A percentile compares a stretch with the other conserved stretches of the same genome.
These are phyloP conservation scores for Peronospora belbahrii DNA, from an alignment of 352 stramenopile genomes.

Conservation along the genomic window DNA sequence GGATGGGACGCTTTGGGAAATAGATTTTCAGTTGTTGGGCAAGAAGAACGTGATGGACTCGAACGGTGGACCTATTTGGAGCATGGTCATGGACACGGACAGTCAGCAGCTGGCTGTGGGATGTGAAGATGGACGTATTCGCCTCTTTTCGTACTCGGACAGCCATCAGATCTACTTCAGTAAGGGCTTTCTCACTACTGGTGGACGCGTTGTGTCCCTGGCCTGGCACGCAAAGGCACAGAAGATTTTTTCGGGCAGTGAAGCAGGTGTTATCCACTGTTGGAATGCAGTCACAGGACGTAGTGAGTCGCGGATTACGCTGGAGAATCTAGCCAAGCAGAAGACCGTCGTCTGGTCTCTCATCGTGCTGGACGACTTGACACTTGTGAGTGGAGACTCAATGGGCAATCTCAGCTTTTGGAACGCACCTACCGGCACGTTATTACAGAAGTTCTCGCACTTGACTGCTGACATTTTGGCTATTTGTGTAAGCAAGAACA, in stretches of 20 bases:
- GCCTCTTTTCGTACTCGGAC: conserved; percentile 74
- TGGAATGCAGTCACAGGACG: conserved; percentile 73
- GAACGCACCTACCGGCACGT: conserved; percentile 86
- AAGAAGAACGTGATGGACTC: conserved; percentile 80
- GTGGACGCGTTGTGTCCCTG: conserved; percentile 71
- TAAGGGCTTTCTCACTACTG: conserved; percentile 76
- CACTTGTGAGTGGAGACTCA: conserved; percentile 90
- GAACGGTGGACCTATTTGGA: conserved; percentile 86
- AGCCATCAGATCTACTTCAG: conserved; percentile 70
- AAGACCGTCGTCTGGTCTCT: conserved; percentile 87
- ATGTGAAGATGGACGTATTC: conserved; percentile 87
- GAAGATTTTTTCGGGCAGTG: conserved; percentile 80
- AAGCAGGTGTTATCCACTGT: conserved; percentile 83
- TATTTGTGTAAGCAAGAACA: conserved; percentile 72
- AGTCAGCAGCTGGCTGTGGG: conserved; percentile 67
- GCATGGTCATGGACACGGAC: conserved; percentile 63
- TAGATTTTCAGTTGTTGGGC: conserved; percentile 61
- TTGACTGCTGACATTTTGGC: conserved; percentile 87
- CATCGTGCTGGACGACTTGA: conserved; percentile 84
- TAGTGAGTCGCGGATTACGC: conserved; percentile 79
- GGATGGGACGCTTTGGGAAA: conserved; percentile 72
- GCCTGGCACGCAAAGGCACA: conserved; percentile 66
- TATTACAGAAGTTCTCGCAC: conserved; percentile 90
- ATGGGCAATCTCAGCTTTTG: conserved; percentile 90
- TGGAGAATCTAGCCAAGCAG: conserved; percentile 71